A percentile compares a stretch with the other conserved stretches of the same genome.
phyloP scores from a whole-genome alignment of 805 yeast species.

The Barnettozyma californica region DNA sequence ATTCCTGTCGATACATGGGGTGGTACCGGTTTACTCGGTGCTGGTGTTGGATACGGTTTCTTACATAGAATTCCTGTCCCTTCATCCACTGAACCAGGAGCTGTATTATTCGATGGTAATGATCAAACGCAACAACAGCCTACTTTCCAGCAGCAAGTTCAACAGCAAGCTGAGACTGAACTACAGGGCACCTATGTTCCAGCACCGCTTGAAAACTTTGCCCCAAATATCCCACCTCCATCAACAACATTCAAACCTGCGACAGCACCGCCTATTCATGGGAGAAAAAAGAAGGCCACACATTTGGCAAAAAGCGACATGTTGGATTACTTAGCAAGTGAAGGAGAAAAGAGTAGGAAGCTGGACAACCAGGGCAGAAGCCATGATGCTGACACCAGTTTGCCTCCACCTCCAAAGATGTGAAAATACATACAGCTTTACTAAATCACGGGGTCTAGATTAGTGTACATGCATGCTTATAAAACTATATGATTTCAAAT shows the following conservation, averaged over 20 bases:
- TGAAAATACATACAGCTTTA: not conserved
- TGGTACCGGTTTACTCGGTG: conserved; percentile 82
- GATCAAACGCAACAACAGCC: conserved; percentile 1
- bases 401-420: conserved; percentile 34
- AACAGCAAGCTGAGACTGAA: not conserved
- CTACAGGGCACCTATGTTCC: not conserved
- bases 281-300: conserved; percentile 22
- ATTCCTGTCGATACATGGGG: conserved; percentile 70
- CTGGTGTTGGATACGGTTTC: conserved; percentile 92
- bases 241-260: conserved; percentile 4
- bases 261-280: conserved; percentile 21
- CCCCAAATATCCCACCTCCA: not conserved
- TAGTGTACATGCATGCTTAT: not conserved
- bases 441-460: not conserved
- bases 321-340: conserved; percentile 36
- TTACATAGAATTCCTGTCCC: conserved; percentile 81
- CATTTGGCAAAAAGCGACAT: conserved; percentile 25
- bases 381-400: conserved; percentile 11
- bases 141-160: not conserved
- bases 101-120: conserved; percentile 34
- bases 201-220: not conserved
- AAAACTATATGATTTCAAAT: not conserved
- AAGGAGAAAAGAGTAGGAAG: conserved; percentile 34
- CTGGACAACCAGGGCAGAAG: conserved; percentile 30
- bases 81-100: conserved; percentile 35